phyloP scores from a whole-genome alignment of 2,329 filamentous ascomycete species.

The Claviceps citrina region DNA sequence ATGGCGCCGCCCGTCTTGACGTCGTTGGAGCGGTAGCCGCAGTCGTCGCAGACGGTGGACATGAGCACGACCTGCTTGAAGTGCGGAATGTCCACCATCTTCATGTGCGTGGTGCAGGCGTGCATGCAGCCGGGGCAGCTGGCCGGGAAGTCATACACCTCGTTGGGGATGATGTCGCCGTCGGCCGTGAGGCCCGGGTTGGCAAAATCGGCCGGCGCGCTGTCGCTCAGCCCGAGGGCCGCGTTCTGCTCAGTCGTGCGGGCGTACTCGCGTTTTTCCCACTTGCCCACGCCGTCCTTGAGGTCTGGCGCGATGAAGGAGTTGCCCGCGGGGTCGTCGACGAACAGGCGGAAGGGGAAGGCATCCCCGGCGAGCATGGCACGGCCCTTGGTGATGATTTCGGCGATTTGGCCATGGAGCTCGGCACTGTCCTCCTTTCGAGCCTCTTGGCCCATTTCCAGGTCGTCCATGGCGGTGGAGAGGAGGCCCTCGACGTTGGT shows the following conservation, averaged over 20 bases:
- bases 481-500: constrained; percentile 88
- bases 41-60: constrained; percentile 82
- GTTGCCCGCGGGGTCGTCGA: constrained; percentile 90
- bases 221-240: constrained; percentile 59
- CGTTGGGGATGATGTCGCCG: constrained; percentile 78
- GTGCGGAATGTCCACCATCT: constrained; percentile 94
- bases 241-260: constrained; percentile 78
- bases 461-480: constrained; percentile 59
- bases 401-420: constrained; percentile 60
- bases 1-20: constrained; percentile 94
- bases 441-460: constrained; percentile 67
- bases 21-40: constrained; percentile 89
- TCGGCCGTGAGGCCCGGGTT: constrained; percentile 37
- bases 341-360: constrained; percentile 75
- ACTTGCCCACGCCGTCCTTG: constrained; percentile 69
- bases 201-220: constrained; percentile 34
- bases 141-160: constrained; percentile 85
- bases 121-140: constrained; percentile 83
- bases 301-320: constrained; percentile 88
- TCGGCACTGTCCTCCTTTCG: constrained; percentile 67
- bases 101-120: constrained; percentile 84
- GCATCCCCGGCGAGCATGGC: constrained; percentile 62
- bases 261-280: constrained; percentile 69
- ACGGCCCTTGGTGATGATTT: constrained; percentile 56
- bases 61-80: constrained; percentile 97